These are phyloP conservation scores for Aspergillus oerlinghausenensis DNA, from an alignment of 2,329 filamentous ascomycete species.

Conservation along the genomic window DNA sequence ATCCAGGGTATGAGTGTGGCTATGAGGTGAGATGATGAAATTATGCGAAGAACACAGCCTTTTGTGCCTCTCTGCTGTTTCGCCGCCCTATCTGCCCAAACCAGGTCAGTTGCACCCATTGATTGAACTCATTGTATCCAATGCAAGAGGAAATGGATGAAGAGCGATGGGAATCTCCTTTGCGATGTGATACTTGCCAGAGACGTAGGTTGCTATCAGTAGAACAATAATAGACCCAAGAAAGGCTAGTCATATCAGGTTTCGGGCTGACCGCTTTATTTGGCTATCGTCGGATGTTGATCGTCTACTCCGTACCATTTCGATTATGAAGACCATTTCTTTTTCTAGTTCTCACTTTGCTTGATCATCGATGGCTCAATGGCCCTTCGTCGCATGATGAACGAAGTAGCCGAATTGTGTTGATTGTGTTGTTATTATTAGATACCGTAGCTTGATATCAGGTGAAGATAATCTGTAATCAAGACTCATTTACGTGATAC, in stretches of 20 bases:
- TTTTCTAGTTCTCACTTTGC: background rate
- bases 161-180: background rate
- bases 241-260: background rate
- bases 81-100: background rate
- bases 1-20: background rate
- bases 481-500: background rate
- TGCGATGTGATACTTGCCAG: background rate
- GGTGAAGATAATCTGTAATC: background rate
- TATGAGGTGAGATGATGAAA: background rate
- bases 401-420: background rate
- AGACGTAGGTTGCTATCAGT: background rate
- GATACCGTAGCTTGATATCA: background rate
- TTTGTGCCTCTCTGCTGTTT: background rate
- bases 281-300: background rate
- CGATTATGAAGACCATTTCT: background rate
- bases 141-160: background rate
- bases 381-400: background rate
- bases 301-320: background rate
- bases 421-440: background rate
- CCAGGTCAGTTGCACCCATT: background rate
- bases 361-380: background rate
- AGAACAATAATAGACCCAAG: background rate
- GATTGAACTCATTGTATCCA: background rate
- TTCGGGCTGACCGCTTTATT: background rate
- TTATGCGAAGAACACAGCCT: background rate